Evolutionary conservation across 1,284 basidiomycete genomes (phyloP).

Genomic region (Pterulicium gracile): DNA sequence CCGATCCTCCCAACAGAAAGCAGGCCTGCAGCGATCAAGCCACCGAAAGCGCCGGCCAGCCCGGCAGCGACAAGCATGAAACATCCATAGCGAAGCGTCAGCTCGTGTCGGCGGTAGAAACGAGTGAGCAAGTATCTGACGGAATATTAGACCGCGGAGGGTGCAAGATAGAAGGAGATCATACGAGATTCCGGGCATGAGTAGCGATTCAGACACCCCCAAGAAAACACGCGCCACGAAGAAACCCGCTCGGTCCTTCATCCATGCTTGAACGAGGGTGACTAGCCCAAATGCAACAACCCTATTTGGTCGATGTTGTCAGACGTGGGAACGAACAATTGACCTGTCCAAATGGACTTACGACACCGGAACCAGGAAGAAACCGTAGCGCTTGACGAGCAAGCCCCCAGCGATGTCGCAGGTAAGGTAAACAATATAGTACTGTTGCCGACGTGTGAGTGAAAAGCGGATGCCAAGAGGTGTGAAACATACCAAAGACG

Average conservation of each 20-base stretch:
- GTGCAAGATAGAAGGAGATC: background rate
- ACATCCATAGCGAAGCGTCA: constrained; percentile 1
- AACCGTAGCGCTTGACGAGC: constrained; percentile 2
- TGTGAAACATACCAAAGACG: background rate
- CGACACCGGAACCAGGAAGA: background rate
- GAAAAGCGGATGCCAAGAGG: background rate
- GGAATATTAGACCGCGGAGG: background rate
- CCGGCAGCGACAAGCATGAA: constrained; percentile 4
- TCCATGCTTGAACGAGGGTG: background rate
- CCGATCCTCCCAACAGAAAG: constrained; percentile 2
- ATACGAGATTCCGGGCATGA: constrained; percentile 2
- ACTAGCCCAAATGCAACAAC: background rate
- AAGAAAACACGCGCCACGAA: background rate
- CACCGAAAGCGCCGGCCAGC: constrained; percentile 2
- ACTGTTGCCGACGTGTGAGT: background rate
- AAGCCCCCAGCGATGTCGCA: background rate
- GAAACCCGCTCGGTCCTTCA: constrained; percentile 1
- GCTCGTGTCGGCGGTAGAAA: constrained; percentile 1
- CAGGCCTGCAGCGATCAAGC: background rate
- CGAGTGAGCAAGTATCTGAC: constrained; percentile 1
- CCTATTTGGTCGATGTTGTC: background rate
- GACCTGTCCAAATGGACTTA: background rate
- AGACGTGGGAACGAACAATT: too few relatives aligned
- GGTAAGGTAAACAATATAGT: constrained; percentile 1
- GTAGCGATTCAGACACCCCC: constrained; percentile 1